Evolutionary conservation across 371 early-diverging fungal species (phyloP), one percentile per base, ranked within the genome.

Genomic region (Rhizopus delemar): DNA sequence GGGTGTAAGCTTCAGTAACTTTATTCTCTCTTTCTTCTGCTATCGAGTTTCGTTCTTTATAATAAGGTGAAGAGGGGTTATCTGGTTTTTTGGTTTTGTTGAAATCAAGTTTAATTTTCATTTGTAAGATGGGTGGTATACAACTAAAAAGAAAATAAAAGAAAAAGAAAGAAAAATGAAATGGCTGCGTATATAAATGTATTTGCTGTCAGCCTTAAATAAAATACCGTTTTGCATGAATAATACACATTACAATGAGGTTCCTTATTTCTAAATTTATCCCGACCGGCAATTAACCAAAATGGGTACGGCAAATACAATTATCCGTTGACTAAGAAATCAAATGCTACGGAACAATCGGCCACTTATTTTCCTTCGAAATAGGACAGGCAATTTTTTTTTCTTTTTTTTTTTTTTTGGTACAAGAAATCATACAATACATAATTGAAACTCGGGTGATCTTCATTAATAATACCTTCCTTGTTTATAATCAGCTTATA

Each of bases 1-100:
- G 46, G 31, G 48, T 61, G 35, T 66, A 66, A 11, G 67, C 59
- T 43, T 53, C 29, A 15, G 46, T 45, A 4, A 57, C 13, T 39
- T 56, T 57, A 35, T 35, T 48, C 16, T 65, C 60, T 55, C 60
- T 41, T n/a, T 29, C 22, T 41, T 13, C 8, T 8, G 0, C 22
- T 39, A 41, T 41, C 41, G 8, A 16, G n/a, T n/a, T 29, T 41
- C 16, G 13, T 34, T 52, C 35, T 36, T 9, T 35, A 36, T 32
- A 22, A 22, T 52, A 52, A 16, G 52, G 52, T 35, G 22, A 11
- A 45, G 16, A 15, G 2, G 46, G 11, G n/a, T 45, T 11, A 2
- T 13, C n/a, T 16, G 11, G 15, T 45, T 22, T 8, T n/a, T 45
- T 16, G 7, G 13, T 22, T 12, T 7, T 39, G 12, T 39, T 39